Conservation (phyloP, 192 early-diverging fungal species). For the Oehlia diaphana region DNA sequence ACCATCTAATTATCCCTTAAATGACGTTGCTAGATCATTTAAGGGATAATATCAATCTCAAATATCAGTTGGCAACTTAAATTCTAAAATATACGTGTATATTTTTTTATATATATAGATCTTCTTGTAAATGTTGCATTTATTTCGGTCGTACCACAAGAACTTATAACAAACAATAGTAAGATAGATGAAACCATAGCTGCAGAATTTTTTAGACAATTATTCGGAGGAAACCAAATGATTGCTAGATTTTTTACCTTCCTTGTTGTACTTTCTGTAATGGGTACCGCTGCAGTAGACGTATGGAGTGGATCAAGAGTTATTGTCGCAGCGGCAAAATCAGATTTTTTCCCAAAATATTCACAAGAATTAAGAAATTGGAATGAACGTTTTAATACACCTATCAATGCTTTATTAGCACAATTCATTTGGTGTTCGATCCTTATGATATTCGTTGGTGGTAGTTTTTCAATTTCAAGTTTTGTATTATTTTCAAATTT, state of each 20-base stretch:
- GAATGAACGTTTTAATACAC: background rate
- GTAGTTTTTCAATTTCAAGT: background rate
- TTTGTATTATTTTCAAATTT: background rate
- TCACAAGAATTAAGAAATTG: background rate
- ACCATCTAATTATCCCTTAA: no score
- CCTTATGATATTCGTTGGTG: background rate
- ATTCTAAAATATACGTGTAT: no score
- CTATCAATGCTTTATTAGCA: background rate
- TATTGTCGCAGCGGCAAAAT: background rate
- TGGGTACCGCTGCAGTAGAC: background rate
- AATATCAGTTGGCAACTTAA: no score
- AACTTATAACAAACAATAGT: background rate
- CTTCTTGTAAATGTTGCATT: background rate
- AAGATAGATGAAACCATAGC: background rate
- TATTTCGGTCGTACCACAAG: background rate
- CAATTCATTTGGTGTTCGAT: background rate
- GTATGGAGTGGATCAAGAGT: background rate
- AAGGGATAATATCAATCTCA: no score
- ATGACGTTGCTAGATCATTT: no score
- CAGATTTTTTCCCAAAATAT: background rate
- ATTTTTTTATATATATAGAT: background rate
- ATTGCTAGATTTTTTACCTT: background rate
- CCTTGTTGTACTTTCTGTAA: background rate
- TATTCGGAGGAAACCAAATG: background rate
- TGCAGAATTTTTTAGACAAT: background rate